Evolutionary conservation across 345 rosid genomes (phyloP), one percentile per base, ranked within the genome.

Genomic region (Mallotus nudiflorus): DNA sequence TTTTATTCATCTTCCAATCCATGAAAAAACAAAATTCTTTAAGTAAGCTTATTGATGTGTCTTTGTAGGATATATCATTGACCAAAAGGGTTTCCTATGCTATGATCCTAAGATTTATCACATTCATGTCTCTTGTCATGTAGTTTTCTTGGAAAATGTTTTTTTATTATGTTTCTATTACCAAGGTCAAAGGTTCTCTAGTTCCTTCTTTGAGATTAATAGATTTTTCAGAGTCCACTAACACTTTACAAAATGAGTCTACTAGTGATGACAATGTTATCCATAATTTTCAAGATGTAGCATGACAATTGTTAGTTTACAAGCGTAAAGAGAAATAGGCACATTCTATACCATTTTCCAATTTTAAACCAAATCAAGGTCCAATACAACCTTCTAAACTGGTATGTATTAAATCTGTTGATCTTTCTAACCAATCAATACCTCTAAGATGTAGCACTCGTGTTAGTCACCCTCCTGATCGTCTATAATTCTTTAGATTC

Each of bases 141-240:
- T 51, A 22, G 24, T 51, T 51, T 51, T 51, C 55, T 51, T 51
- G n/a, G 55, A n/a, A 51, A n/a, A 51, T 51, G n/a, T n/a, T 51
- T 22, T 51, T 51, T 51, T 51, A n/a, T 51, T 51, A n/a, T 51
- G 55, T 51, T 51, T 51, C 55, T 10, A n/a, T 51, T 51, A 22
- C 55, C 9, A 39, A 39, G 42, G 42, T 39, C 42, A 39, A 39
- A 39, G 42, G 42, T 39, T 39, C 42, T 4, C 42, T 39, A 39
- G 42, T 39, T 39, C 42, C 42, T 39, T 39, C 9, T 39, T n/a
- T n/a, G n/a, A n/a, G n/a, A n/a, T 39, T 39, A 39, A 4, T 51
- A 3, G 24, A 51, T 3, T 51, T 51, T 51, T 51, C 55, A 51
- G 24, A 51, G 27, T 51, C 55, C n/a, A 51, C 55, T 51, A 1